A percentile compares a stretch with the other conserved stretches of the same genome.
Conservation (phyloP, 768 basidiomycete genomes). For the Agaricus sinodeliciosus region DNA sequence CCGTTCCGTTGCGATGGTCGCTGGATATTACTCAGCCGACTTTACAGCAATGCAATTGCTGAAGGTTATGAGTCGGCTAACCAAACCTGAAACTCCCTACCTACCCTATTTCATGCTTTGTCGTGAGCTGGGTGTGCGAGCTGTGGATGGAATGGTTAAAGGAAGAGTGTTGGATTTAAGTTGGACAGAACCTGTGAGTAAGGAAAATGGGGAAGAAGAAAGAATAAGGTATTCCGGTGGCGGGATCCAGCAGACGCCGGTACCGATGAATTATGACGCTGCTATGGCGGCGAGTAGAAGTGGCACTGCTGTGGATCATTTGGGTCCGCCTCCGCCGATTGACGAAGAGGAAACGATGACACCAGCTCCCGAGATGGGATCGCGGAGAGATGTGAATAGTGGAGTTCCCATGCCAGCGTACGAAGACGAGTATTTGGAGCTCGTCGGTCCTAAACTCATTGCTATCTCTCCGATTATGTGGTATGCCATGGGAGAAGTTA, state of each 20-base stretch:
- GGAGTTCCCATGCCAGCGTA: conserved; percentile 33
- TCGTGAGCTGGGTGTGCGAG: conserved; percentile 74
- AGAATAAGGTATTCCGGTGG: conserved; percentile 6
- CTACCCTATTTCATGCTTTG: conserved; percentile 79
- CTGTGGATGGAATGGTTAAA: conserved; percentile 82
- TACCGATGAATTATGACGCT: conserved; percentile 7
- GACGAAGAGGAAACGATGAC: conserved; percentile 16
- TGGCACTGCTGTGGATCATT: conserved; percentile 7
- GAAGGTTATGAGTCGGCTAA: conserved; percentile 75
- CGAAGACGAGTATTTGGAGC: conserved; percentile 46
- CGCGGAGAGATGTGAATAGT: conserved; percentile 25
- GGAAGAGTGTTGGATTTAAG: conserved; percentile 68
- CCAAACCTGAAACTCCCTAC: conserved; percentile 53
- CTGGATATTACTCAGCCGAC: conserved; percentile 50
- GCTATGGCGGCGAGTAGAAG: conserved; percentile 9
- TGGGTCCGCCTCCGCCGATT: conserved; percentile 12
- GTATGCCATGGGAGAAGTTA: conserved; percentile 78
- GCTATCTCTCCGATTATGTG: conserved; percentile 78
- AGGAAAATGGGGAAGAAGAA: conserved; percentile 36
- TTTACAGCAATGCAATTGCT: conserved; percentile 78
- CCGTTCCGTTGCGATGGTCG: conserved; percentile 25
- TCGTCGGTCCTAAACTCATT: conserved; percentile 70
- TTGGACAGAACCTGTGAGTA: conserved; percentile 68
- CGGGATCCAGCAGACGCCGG: conserved; percentile 1
- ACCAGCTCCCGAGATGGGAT: conserved; percentile 18